phyloP scores from a whole-genome alignment of 495 filamentous ascomycete species.

The Friedmanniomyces simplex region DNA sequence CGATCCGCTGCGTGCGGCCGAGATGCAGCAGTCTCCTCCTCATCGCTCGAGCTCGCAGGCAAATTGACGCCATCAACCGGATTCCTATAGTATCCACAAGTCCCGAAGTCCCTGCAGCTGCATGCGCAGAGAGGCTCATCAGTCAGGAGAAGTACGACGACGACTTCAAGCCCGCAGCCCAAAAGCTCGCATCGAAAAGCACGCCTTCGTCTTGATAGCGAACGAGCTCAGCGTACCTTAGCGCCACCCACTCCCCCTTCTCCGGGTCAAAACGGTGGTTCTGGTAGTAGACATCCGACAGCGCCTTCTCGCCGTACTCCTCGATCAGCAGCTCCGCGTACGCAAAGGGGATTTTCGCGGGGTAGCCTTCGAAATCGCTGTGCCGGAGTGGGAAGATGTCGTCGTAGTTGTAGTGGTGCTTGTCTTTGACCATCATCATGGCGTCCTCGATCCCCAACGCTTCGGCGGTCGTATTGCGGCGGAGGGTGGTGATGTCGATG shows the following conservation, averaged over 20 bases:
- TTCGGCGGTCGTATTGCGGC: slow-evolving; percentile 35
- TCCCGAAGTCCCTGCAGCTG: background rate
- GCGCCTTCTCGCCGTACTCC: slow-evolving; percentile 60
- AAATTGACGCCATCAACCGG: background rate
- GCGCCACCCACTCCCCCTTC: background rate
- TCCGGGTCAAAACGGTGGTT: slow-evolving; percentile 3
- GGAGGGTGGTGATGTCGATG: slow-evolving; percentile 52
- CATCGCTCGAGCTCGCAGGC: background rate
- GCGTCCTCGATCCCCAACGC: slow-evolving; percentile 30
- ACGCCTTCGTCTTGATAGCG: background rate
- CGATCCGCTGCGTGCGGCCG: background rate
- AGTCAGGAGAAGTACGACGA: background rate
- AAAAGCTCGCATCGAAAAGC: background rate
- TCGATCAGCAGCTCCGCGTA: slow-evolving; percentile 61
- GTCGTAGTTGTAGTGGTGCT: slow-evolving; percentile 43
- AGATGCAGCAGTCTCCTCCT: background rate
- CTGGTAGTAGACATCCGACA: slow-evolving; percentile 51
- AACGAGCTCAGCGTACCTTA: slow-evolving; percentile 4
- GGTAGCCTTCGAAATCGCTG: slow-evolving; percentile 65
- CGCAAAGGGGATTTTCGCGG: slow-evolving; percentile 63
- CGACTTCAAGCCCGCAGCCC: background rate
- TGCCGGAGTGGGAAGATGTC: slow-evolving; percentile 73
- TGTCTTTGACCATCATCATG: slow-evolving; percentile 50
- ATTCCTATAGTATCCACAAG: background rate
- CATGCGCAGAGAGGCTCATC: background rate